phyloP scores from a whole-genome alignment of 2,329 filamentous ascomycete genomes.

The Pleomassaria siparia region DNA sequence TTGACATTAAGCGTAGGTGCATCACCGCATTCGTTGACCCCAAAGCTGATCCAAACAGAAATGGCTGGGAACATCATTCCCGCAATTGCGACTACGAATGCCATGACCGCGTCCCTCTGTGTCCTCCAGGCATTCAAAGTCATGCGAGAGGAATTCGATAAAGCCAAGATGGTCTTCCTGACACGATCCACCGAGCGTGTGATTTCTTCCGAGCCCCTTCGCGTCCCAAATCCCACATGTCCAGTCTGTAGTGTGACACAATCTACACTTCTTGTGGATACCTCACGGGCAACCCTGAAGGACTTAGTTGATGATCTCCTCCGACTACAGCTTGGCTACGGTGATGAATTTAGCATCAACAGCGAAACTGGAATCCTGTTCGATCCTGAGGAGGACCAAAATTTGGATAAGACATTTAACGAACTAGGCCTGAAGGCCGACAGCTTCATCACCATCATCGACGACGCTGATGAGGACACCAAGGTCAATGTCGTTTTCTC shows the following conservation, averaged over 20 bases:
- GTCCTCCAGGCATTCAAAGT: constrained; percentile 93
- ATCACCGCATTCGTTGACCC: background rate
- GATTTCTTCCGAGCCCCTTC: constrained; percentile 58
- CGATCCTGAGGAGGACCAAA: constrained; percentile 85
- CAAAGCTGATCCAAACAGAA: constrained; percentile 51
- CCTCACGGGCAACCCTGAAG: constrained; percentile 70
- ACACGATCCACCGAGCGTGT: constrained; percentile 65
- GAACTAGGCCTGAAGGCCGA: constrained; percentile 75
- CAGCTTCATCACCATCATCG: constrained; percentile 80
- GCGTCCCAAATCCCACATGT: constrained; percentile 75
- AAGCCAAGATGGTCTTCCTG: constrained; percentile 83
- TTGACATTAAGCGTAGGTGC: constrained; percentile 78
- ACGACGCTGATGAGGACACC: constrained; percentile 74
- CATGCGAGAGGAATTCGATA: constrained; percentile 65
- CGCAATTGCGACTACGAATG: constrained; percentile 96
- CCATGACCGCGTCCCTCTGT: constrained; percentile 89
- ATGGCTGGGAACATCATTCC: constrained; percentile 99
- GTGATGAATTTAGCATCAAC: constrained; percentile 77
- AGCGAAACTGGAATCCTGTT: constrained; percentile 79
- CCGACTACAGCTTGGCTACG: constrained; percentile 70
- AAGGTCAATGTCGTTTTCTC: constrained; percentile 80
- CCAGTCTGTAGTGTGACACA: constrained; percentile 79
- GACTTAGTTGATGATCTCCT: constrained; percentile 79
- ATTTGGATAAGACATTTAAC: constrained; percentile 74
- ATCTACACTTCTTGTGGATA: constrained; percentile 67